Conservation (phyloP, 495 filamentous ascomycete species). For the Penicillium chermesinum region DNA sequence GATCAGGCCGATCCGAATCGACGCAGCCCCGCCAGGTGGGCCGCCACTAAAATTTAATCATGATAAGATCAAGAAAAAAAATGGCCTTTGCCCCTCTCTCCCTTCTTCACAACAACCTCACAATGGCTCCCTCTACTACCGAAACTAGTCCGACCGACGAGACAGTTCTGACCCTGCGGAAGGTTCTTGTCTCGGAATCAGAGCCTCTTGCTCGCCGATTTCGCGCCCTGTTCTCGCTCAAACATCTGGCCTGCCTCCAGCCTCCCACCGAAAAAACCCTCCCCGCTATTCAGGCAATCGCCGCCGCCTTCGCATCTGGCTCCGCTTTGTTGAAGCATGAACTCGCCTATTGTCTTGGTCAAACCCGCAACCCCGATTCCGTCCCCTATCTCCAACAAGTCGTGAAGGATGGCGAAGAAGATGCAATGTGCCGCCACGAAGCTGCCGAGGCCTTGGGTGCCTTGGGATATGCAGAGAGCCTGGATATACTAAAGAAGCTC, state of each 20-base stretch:
- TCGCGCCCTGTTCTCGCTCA: slow-evolving; percentile 95
- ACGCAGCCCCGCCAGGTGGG: slow-evolving; percentile 22
- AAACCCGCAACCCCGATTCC: slow-evolving; percentile 71
- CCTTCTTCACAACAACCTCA: background rate
- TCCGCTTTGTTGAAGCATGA: slow-evolving; percentile 92
- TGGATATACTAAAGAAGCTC: slow-evolving; percentile 65
- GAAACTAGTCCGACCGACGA: slow-evolving; percentile 22
- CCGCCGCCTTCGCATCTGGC: slow-evolving; percentile 75
- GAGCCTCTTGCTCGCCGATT: slow-evolving; percentile 84
- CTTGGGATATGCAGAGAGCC: slow-evolving; percentile 64
- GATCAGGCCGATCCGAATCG: slow-evolving; percentile 17
- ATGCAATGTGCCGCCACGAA: slow-evolving; percentile 94
- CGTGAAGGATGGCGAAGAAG: slow-evolving; percentile 72
- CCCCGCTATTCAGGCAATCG: slow-evolving; percentile 86
- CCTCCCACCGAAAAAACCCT: slow-evolving; percentile 57
- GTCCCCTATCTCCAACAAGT: slow-evolving; percentile 68
- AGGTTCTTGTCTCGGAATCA: slow-evolving; percentile 70
- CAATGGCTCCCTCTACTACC: slow-evolving; percentile 17
- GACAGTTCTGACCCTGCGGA: slow-evolving; percentile 58
- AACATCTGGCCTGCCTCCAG: slow-evolving; percentile 74
- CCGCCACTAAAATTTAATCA: slow-evolving; percentile 23
- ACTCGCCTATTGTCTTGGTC: slow-evolving; percentile 93
- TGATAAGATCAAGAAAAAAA: slow-evolving; percentile 28
- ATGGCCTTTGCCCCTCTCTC: slow-evolving; percentile 4
- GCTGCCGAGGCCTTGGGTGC: slow-evolving; percentile 94